Evolutionary conservation across 2,329 filamentous ascomycete genomes (phyloP), one percentile per base, ranked within the genome.

Genomic region (Podosphaera fusca): DNA sequence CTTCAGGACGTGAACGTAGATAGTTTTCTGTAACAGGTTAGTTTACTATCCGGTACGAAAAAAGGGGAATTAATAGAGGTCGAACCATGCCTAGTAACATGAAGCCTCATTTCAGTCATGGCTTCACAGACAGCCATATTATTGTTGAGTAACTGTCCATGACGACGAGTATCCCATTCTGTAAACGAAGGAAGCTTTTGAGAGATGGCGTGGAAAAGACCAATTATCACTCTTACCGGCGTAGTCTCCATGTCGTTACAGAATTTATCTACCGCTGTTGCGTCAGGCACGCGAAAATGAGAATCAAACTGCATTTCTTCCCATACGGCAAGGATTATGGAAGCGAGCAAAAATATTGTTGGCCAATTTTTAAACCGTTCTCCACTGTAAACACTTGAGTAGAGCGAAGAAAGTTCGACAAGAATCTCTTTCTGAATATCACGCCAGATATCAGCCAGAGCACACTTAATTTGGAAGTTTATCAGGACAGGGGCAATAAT

Each of bases 361-460:
- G 90, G 90, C 90, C 90, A 96, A 74, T 95, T 94, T 80, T 95
- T 95, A 64, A 95, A 80, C 71, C 94, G 90, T 70, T 95, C 90
- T 59, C 90, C 90, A 65, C 85, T 94, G 77, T 96, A 96, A 50
- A 96, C 90, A 61, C 88, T 94, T n/a, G 87, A 94, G 77, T 95
- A 96, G 12, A 96, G 77, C 5, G 80, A 74, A 1, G 90, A 95
- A 1, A 96, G 78, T 73, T 96, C 90, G 73, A 94, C 89, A 2
- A 96, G 77, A 42, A 95, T 88, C 64, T 95, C 90, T 74, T 94
- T 94, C 70, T 95, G 89, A 58, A 96, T 76, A 70, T 95, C 89
- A 62, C 90, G 88, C 90, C 90, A 96, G 87, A 95, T 94, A 66
- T 94, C 88, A 62, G 89, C 90, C 72, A 96, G 82, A 57, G 89